phyloP scores from a whole-genome alignment of 2,329 filamentous ascomycete species.

The Botrytis squamosa region DNA sequence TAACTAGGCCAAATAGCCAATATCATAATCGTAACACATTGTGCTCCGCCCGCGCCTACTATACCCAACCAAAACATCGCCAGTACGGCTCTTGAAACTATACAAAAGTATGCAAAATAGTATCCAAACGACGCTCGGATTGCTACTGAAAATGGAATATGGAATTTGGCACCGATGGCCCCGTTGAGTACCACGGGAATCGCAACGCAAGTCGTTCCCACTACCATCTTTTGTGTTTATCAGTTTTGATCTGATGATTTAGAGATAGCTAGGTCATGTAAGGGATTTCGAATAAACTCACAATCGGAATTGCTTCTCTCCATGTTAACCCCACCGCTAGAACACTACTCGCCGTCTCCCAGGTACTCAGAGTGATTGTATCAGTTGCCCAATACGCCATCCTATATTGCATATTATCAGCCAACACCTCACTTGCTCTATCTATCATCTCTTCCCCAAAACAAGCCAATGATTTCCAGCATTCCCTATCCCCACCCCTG shows the following conservation, averaged over 20 bases:
- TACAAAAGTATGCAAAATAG: constrained; percentile 44
- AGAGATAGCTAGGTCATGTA: neutral
- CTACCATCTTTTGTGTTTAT: constrained; percentile 45
- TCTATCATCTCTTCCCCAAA: neutral
- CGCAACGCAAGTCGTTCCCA: constrained; percentile 61
- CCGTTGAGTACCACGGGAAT: constrained; percentile 52
- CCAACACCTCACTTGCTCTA: neutral
- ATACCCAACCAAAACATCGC: constrained; percentile 62
- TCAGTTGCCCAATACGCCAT: constrained; percentile 45
- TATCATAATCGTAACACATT: constrained; percentile 47
- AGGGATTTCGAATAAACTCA: constrained; percentile 30
- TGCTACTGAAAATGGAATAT: constrained; percentile 49
- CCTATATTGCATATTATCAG: constrained; percentile 14
- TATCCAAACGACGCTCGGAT: constrained; percentile 48
- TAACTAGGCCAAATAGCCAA: constrained; percentile 56
- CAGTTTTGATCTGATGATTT: neutral
- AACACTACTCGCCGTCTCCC: constrained; percentile 52
- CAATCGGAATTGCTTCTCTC: constrained; percentile 50
- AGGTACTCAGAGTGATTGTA: constrained; percentile 46
- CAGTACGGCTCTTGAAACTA: constrained; percentile 46
- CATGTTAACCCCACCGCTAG: constrained; percentile 53
- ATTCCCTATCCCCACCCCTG: neutral
- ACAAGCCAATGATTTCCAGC: neutral
- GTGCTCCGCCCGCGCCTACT: constrained; percentile 62
- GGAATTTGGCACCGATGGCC: constrained; percentile 47